A percentile compares a stretch with the other conserved stretches of the same genome.
These are phyloP conservation scores for Ogataea pignaliae DNA, from an alignment of 805 yeast species.

Conservation along the genomic window DNA sequence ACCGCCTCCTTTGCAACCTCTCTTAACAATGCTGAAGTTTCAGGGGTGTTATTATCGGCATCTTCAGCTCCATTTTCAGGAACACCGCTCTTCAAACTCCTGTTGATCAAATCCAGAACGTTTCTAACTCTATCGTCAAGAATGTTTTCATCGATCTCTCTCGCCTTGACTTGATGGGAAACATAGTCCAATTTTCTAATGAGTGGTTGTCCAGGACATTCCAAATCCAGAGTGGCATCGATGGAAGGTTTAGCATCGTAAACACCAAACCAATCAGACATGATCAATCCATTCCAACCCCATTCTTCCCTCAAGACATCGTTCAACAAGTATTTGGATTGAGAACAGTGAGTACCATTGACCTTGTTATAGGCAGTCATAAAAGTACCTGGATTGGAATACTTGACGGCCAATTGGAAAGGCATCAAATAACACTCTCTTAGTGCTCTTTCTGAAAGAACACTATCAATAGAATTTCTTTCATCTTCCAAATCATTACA, in stretches of 20 bases:
- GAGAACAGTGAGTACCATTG: conserved; percentile 58
- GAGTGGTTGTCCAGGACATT: conserved; percentile 63
- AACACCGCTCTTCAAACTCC: conserved; percentile 38
- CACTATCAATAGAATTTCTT: conserved; percentile 44
- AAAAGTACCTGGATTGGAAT: conserved; percentile 48
- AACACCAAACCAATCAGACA: conserved; percentile 67
- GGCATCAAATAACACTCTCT: conserved; percentile 64
- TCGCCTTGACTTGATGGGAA: conserved; percentile 38
- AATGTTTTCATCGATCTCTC: conserved; percentile 40
- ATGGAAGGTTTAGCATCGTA: conserved; percentile 45
- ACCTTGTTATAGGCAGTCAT: conserved; percentile 65
- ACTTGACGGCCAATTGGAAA: conserved; percentile 56
- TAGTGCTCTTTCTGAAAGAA: conserved; percentile 55
- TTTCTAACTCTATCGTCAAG: conserved; percentile 42
- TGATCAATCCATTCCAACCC: conserved; percentile 51
- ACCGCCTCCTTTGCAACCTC: conserved; percentile 46
- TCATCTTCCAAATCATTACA: conserved; percentile 62
- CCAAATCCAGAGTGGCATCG: conserved; percentile 56
- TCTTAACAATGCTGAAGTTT: conserved; percentile 40
- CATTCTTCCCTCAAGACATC: conserved; percentile 53
- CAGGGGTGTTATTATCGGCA: conserved; percentile 41
- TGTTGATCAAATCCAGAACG: conserved; percentile 46
- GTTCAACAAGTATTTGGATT: conserved; percentile 39
- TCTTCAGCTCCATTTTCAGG: conserved; percentile 37
- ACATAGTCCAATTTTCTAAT: conserved; percentile 40